A percentile compares a stretch with the other conserved stretches of the same genome.
Evolutionary conservation across 2,329 filamentous ascomycete genomes (phyloP).

Genomic region (Sporothrix variecibatus): DNA sequence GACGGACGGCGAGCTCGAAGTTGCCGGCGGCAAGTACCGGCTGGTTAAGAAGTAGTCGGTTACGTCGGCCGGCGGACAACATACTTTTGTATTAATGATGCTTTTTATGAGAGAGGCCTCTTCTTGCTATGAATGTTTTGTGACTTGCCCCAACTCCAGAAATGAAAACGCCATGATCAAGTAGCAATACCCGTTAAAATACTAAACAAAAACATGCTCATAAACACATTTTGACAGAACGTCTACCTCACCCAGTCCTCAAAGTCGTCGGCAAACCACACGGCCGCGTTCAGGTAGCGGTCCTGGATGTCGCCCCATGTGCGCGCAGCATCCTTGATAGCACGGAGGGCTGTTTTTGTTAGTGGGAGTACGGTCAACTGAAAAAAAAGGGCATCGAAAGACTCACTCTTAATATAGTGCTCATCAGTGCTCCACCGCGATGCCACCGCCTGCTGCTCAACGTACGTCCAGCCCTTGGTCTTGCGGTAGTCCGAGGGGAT

Average conservation of each 20-base stretch:
- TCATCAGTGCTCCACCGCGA: slow-evolving; percentile 70
- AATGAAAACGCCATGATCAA: background rate
- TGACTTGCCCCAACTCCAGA: background rate
- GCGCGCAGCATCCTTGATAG: slow-evolving; percentile 71
- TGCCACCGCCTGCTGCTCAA: slow-evolving; percentile 69
- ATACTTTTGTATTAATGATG: background rate
- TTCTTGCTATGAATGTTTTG: background rate
- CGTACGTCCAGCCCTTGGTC: slow-evolving; percentile 74
- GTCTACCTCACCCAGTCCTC: slow-evolving; percentile 57
- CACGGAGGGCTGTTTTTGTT: slow-evolving; percentile 58
- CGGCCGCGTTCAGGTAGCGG: slow-evolving; percentile 66
- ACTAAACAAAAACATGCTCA: background rate
- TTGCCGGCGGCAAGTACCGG: slow-evolving; percentile 70
- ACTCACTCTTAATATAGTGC: slow-evolving; percentile 79
- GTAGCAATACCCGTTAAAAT: background rate
- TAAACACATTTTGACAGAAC: background rate
- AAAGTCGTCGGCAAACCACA: slow-evolving; percentile 74
- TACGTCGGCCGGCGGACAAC: too few species aligned
- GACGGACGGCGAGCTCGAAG: slow-evolving; percentile 68
- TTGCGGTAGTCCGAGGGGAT: slow-evolving; percentile 61
- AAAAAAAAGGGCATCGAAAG: background rate
- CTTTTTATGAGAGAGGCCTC: background rate
- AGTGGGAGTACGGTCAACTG: background rate
- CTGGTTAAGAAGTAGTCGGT: slow-evolving; percentile 55
- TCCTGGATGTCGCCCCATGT: slow-evolving; percentile 73